Base-by-base conservation (phyloP, 305 asterid species). In the Ruellia speciosa region DNA sequence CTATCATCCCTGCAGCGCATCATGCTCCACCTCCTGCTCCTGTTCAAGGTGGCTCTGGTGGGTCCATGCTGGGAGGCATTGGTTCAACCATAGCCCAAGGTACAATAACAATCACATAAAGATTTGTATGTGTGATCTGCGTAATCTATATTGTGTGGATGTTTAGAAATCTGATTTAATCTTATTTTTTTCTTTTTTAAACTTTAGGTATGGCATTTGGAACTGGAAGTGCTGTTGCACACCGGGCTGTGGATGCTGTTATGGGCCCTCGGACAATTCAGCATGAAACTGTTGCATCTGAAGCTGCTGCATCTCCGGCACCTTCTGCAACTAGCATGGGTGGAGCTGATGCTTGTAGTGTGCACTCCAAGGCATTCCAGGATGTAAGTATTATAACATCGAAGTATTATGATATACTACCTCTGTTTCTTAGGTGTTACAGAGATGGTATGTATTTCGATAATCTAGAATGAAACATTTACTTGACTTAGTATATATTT, bases 181-280 rank as follows among this genome's bases (percentile, higher is more conserved):
- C 6, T 8, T 7, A 12, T 43, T 14, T 18, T 37, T 19, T 7
- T 24, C 0, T 49, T 65, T 20, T 35, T 49, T 33, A 28, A 52
- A n/a, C n/a, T 33, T 9, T 19, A 90, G 95, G 98, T 24, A 40
- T 90, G 96, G 94, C 93, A 39, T 85, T 85, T 64, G 98, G 96
- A 33, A 68, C 86, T 70, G 98, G 98, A 66, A 85, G 93, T 80
- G 90, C 93, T 34, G 72, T 90, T 59, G 98, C 96, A 47, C 98
- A 83, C 64, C 72, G 96, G 79, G 96, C 96, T 47, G 96, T 87
- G 4, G 98, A 87, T 75, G 64, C 94, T 31, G 75, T 90, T 39
- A 19, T 87, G 82, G 98, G 96, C 51, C 93, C 96, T 53, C 82
- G 90, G 9, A 85, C 92, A 13, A 77, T 85, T 70, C 94, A 83